phyloP scores from a whole-genome alignment of 345 rosid genomes.

The Schrenkiella parvula region DNA sequence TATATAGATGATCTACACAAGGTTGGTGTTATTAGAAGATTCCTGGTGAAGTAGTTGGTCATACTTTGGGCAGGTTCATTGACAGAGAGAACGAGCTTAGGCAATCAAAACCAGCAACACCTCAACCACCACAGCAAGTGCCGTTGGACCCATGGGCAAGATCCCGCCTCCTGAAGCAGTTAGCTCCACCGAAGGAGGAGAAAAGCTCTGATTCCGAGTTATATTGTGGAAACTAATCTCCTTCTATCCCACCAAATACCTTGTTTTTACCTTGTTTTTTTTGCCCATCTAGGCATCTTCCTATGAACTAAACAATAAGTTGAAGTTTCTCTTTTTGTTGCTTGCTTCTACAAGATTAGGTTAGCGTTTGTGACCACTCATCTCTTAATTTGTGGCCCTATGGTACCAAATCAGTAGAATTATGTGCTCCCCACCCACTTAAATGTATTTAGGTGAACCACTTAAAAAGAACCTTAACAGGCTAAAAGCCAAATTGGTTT shows the following conservation, averaged over 20 bases:
- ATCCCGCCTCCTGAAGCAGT: slow-evolving; percentile 60
- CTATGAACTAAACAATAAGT: not conserved
- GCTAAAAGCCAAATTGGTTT: not conserved
- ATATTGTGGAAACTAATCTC: slow-evolving; percentile 10
- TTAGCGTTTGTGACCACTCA: not conserved
- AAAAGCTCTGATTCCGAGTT: slow-evolving; percentile 46
- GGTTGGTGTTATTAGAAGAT: not conserved
- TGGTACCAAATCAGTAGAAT: slow-evolving; percentile 6
- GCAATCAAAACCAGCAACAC: slow-evolving; percentile 68
- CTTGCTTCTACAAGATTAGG: slow-evolving; percentile 15
- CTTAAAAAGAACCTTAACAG: slow-evolving; percentile 10
- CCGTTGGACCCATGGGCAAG: slow-evolving; percentile 78
- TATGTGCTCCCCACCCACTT: not conserved
- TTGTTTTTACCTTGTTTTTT: not conserved
- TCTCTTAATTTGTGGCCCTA: not conserved
- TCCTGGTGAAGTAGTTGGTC: not conserved
- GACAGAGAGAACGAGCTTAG: slow-evolving; percentile 91
- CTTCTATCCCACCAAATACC: not conserved
- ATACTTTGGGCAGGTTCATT: slow-evolving; percentile 55
- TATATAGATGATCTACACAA: not conserved
- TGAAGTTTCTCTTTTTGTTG: not conserved
- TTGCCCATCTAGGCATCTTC: not conserved
- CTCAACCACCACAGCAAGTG: slow-evolving; percentile 61
- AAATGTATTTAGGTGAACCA: slow-evolving; percentile 24
- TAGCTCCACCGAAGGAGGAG: slow-evolving; percentile 67